These are phyloP conservation scores for Pleodorina starrii DNA, from an alignment of 139 green algal genomes.

Conservation along the genomic window DNA sequence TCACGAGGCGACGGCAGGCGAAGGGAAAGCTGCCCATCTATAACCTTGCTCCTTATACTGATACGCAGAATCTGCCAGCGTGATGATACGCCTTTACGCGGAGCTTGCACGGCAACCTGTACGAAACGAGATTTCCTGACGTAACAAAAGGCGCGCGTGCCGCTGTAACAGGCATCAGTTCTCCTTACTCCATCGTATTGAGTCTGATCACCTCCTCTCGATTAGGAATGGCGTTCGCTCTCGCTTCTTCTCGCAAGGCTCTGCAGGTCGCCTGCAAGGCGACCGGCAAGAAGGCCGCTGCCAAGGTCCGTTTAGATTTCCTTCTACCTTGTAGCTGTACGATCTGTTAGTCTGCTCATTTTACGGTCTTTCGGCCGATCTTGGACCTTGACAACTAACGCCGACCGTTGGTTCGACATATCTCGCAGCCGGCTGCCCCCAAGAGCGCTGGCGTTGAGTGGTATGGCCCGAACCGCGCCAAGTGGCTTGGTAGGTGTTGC, in stretches of 20 bases:
- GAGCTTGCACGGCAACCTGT: not conserved
- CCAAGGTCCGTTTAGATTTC: not conserved
- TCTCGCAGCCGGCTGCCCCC: not conserved
- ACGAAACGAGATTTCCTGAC: not conserved
- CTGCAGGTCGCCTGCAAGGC: slow-evolving; percentile 38
- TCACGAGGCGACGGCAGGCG: not conserved
- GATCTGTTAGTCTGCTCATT: not conserved
- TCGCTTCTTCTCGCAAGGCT: slow-evolving; percentile 32
- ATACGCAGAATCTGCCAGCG: no score
- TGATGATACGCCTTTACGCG: not conserved
- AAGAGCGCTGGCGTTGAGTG: slow-evolving; percentile 64
- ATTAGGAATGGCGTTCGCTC: slow-evolving; percentile 38
- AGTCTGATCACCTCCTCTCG: slow-evolving; percentile 7
- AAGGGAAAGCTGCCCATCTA: not conserved
- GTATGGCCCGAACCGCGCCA: slow-evolving; percentile 77
- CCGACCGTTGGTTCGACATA: not conserved
- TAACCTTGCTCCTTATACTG: no score
- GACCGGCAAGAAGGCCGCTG: slow-evolving; percentile 36
- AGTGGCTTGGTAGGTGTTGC: slow-evolving; percentile 73
- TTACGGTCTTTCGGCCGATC: no score
- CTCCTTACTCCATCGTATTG: not conserved
- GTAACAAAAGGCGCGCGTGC: not conserved
- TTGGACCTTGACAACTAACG: no score
- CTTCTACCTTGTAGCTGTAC: not conserved
- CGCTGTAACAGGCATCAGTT: not conserved